These are phyloP conservation scores for Hanseniaspora jakobsenii DNA, from an alignment of 805 yeast genomes.

Conservation along the genomic window DNA sequence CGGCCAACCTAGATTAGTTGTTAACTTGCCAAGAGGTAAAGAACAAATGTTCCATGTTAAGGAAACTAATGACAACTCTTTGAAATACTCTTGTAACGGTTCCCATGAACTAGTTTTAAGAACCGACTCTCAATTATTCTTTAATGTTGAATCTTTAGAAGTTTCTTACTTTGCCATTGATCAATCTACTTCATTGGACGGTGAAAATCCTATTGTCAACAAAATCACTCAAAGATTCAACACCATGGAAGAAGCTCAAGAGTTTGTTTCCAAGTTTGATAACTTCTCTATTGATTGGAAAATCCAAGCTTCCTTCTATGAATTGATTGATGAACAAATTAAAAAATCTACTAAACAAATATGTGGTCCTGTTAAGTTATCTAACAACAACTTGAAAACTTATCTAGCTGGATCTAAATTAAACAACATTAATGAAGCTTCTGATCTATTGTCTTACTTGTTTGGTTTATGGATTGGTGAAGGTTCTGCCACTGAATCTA, in stretches of 20 bases:
- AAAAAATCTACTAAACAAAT: conserved; percentile 28
- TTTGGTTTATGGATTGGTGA: conserved; percentile 34
- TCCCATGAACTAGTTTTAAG: conserved; percentile 11
- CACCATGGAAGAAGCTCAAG: conserved; percentile 22
- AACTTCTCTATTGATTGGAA: conserved; percentile 26
- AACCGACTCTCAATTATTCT: conserved; percentile 10
- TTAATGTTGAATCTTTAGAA: conserved; percentile 11
- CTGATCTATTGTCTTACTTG: conserved; percentile 30
- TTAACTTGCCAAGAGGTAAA: conserved; percentile 33
- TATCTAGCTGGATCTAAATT: conserved; percentile 18
- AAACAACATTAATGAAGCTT: conserved; percentile 10
- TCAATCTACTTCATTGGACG: background rate
- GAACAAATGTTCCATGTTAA: conserved; percentile 33
- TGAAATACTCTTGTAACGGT: conserved; percentile 4
- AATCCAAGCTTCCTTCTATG: conserved; percentile 32
- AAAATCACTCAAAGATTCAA: conserved; percentile 15
- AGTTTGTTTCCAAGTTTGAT: conserved; percentile 16
- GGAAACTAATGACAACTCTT: conserved; percentile 25
- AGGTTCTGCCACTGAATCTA: conserved; percentile 25
- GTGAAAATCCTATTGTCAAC: background rate
- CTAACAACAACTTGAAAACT: conserved; percentile 27
- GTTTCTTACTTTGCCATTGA: conserved; percentile 2
- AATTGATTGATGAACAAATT: conserved; percentile 24
- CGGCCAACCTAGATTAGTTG: conserved; percentile 33
- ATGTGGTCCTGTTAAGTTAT: conserved; percentile 29